A percentile compares a stretch with the other conserved stretches of the same genome.
phyloP scores from a whole-genome alignment of 2,329 filamentous ascomycete species.

The Neofusicoccum laricinum region DNA sequence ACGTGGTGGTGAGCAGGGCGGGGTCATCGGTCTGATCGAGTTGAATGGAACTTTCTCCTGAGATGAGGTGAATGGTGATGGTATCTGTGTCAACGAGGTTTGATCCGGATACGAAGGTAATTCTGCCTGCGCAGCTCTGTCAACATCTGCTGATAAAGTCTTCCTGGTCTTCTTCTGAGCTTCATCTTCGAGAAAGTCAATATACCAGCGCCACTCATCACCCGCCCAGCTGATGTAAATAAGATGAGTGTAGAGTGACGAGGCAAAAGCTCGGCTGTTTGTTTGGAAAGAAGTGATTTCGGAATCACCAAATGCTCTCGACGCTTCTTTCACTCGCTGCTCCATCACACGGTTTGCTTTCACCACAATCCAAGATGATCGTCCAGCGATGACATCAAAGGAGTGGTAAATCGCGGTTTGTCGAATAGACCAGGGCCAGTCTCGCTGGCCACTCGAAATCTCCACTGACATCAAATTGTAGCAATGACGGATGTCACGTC shows the following conservation, averaged over 20 bases:
- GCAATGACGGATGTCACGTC: conserved; percentile 34
- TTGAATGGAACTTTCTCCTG: too few relatives aligned
- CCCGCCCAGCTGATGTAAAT: conserved; percentile 35
- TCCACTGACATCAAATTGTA: conserved; percentile 42
- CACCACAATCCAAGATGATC: conserved; percentile 35
- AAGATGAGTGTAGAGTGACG: conserved; percentile 33
- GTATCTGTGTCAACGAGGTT: too few relatives aligned
- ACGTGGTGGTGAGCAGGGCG: too few relatives aligned
- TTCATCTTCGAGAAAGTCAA: conserved; percentile 35
- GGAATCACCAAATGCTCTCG: background rate
- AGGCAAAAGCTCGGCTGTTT: conserved; percentile 19
- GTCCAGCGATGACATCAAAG: conserved; percentile 36
- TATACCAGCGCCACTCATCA: conserved; percentile 45
- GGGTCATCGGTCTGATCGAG: too few relatives aligned
- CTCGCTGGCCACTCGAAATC: conserved; percentile 18
- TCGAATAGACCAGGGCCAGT: conserved; percentile 36
- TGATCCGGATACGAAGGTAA: too few relatives aligned
- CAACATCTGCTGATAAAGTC: conserved; percentile 15
- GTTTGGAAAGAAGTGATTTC: conserved; percentile 13
- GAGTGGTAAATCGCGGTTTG: conserved; percentile 38
- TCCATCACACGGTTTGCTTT: conserved; percentile 38
- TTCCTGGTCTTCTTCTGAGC: conserved; percentile 24
- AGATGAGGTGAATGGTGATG: background rate
- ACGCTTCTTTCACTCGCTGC: conserved; percentile 25
- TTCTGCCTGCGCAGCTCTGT: background rate